Base-by-base conservation (phyloP, 73 alveolate species). In the Loxodes magnus region DNA sequence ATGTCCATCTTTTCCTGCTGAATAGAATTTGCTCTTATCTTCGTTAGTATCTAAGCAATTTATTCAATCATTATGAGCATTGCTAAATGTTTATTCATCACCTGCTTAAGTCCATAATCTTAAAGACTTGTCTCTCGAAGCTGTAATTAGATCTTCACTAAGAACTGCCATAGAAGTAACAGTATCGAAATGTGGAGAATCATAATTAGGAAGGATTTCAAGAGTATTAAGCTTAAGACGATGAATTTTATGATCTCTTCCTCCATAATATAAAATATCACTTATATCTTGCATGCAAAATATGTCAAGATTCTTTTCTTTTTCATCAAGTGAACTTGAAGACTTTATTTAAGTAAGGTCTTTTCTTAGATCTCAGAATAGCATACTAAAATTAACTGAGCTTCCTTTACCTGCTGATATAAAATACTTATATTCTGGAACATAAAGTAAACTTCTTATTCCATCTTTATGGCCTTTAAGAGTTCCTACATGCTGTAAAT, bases 381-480 rank as follows among this genome's bases (percentile, higher is more conserved):
- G 51, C 26, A 73, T 35, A 0, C 71, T 66, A 7, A 31, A 43
- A 10, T 44, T 39, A 28, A 37, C 15, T 10, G 34, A 15, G 0
- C 58, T 20, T 24, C 76, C 80, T 56, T 66, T 65, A 2, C 87
- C 87, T 3, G 75, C 87, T 19, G 79, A 65, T 36, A 51, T 43
- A 39, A 73, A 50, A 3, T 27, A 20, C 35, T 44, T 67, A 2
- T 46, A 37, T 12, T 65, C 57, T 31, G 43, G 28, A 31, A 51
- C 4, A 17, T 56, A 20, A 5, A 26, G 20, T 55, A 73, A 38
- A 3, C 71, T 42, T 37, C 61, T 73, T 12, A 73, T 55, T 28
- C 66, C 87, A 22, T 66, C 87, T 41, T 35, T 73, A 42, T 73
- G 87, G 1, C 76, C 87, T 56, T 64, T 64, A 4, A 73, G 49